Conservation (phyloP, 2,329 filamentous ascomycete species). For the Paraconiothyrium sp. region DNA sequence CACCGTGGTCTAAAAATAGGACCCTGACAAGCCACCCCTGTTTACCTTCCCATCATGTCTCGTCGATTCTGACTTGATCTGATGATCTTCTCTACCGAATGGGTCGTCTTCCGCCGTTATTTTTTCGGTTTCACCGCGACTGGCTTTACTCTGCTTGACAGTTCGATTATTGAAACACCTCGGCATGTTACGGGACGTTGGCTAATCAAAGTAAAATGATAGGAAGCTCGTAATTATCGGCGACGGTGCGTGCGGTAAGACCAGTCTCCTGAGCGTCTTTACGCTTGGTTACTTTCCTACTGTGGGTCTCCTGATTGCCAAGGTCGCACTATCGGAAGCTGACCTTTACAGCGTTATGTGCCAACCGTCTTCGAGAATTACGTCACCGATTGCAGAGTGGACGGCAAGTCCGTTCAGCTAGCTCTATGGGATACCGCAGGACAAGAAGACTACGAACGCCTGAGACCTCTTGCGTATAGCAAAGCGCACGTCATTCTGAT, state of each 20-base stretch:
- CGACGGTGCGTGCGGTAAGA: conserved; percentile 98
- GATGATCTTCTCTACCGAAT: conserved; percentile 20
- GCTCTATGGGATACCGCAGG: conserved; percentile 99
- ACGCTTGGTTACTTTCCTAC: conserved; percentile 98
- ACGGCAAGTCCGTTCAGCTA: conserved; percentile 97
- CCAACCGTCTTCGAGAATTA: conserved; percentile 99
- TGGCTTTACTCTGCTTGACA: conserved; percentile 22
- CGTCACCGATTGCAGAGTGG: conserved; percentile 97
- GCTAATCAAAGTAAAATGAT: conserved; percentile 25
- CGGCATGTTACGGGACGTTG: conserved; percentile 36
- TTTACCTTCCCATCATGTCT: conserved; percentile 44
- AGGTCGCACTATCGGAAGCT: conserved; percentile 35
- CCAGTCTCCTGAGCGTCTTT: conserved; percentile 95
- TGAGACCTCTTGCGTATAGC: conserved; percentile 93
- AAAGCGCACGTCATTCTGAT: conserved; percentile 98
- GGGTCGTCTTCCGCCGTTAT: conserved; percentile 14
- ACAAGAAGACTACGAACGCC: conserved; percentile 96
- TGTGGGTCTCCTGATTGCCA: conserved; percentile 65
- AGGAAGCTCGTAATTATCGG: conserved; percentile 98
- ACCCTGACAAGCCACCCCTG: conserved; percentile 42
- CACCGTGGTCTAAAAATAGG: conserved; percentile 50
- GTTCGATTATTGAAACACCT: conserved; percentile 27
- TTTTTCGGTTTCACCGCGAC: conserved; percentile 19
- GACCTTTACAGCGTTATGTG: conserved; percentile 45
- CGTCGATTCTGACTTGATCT: conserved; percentile 31